Evolutionary conservation across 257 asterid species (phyloP).

Genomic region (Solanum megistacrolobum): DNA sequence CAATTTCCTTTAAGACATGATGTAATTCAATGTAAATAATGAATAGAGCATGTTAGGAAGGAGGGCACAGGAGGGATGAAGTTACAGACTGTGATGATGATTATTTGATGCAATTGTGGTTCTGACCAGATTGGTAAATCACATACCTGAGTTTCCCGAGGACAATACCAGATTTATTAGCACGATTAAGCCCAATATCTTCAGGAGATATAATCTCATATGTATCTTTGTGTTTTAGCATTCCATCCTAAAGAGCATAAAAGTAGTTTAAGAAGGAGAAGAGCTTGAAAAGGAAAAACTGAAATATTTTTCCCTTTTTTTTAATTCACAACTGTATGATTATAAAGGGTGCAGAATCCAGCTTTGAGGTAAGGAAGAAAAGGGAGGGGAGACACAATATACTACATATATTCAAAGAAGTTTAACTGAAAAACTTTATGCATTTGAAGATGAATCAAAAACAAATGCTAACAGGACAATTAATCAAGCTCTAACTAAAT

Average conservation of each 20-base stretch:
- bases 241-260: slow-evolving; percentile 67
- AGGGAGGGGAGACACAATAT: neutral
- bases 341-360: neutral
- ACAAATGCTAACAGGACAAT: neutral
- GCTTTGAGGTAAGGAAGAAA: neutral
- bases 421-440: neutral
- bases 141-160: slow-evolving; percentile 94
- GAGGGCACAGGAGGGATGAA: neutral
- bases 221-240: slow-evolving; percentile 84
- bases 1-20: neutral
- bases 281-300: neutral
- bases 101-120: neutral
- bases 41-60: neutral
- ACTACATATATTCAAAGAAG: neutral
- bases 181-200: slow-evolving; percentile 88
- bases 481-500: neutral
- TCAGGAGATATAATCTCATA: slow-evolving; percentile 94
- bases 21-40: neutral
- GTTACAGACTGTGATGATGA: neutral
- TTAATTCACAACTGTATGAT: neutral
- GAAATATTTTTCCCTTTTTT: neutral
- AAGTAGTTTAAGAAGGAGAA: neutral
- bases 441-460: neutral
- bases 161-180: slow-evolving; percentile 86
- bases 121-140: neutral